Evolutionary conservation across 2,329 filamentous ascomycete species (phyloP).

Genomic region (Penicillium vulpinum): DNA sequence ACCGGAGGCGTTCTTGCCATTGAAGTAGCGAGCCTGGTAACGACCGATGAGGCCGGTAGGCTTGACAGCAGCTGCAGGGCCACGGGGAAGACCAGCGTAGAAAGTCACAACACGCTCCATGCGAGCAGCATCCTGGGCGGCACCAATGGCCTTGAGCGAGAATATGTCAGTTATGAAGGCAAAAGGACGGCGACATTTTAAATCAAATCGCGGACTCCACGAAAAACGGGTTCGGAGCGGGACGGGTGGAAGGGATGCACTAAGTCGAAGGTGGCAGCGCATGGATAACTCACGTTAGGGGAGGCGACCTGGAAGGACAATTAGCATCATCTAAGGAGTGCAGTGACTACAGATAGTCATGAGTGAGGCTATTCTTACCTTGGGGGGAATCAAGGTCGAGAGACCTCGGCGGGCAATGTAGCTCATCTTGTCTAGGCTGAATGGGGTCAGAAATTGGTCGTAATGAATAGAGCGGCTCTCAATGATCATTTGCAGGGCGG

Average conservation of each 20-base stretch:
- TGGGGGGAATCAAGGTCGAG: constrained; percentile 98
- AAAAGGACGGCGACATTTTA: constrained; percentile 1
- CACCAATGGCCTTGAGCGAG: constrained; percentile 80
- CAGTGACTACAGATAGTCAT: constrained; percentile 11
- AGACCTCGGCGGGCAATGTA: constrained; percentile 86
- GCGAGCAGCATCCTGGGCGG: constrained; percentile 90
- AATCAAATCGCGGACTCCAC: constrained; percentile 15
- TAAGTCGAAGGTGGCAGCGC: constrained; percentile 7
- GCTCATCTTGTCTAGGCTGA: constrained; percentile 71
- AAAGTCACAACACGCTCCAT: constrained; percentile 98
- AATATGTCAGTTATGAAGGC: constrained; percentile 36
- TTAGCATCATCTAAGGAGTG: constrained; percentile 41
- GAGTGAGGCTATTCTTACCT: constrained; percentile 61
- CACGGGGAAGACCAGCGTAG: constrained; percentile 97
- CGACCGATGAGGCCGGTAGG: constrained; percentile 78
- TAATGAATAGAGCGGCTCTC: constrained; percentile 2
- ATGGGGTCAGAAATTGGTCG: constrained; percentile 28
- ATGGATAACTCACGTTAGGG: constrained; percentile 38
- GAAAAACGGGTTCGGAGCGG: constrained; percentile 29
- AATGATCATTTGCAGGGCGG: neutral
- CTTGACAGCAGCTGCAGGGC: constrained; percentile 80
- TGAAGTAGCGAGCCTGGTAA: constrained; percentile 84
- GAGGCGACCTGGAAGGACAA: constrained; percentile 37
- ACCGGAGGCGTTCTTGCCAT: constrained; percentile 81
- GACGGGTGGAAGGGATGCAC: constrained; percentile 17